These are phyloP conservation scores for Cytidiella melzeri DNA, from an alignment of 768 basidiomycete genomes.

Conservation along the genomic window DNA sequence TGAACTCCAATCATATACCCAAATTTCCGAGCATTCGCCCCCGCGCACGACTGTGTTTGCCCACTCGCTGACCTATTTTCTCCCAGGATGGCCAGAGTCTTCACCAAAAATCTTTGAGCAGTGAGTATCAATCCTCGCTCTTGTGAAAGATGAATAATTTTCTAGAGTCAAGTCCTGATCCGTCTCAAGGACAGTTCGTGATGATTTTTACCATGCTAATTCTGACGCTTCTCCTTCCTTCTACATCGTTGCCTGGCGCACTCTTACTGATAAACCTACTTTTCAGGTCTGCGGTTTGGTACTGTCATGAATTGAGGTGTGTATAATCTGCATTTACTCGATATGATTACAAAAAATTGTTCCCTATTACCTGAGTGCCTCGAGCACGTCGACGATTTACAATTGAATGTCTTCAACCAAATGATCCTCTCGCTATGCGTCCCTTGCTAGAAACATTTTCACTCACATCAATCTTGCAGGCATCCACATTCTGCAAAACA, in stretches of 20 bases:
- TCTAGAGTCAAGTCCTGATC: slow-evolving; percentile 88
- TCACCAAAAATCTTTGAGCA: no score
- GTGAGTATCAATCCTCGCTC: slow-evolving; percentile 31
- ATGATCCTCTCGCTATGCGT: slow-evolving; percentile 24
- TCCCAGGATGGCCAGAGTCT: not conserved
- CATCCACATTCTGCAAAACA: no score
- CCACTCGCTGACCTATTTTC: not conserved
- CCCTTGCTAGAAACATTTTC: not conserved
- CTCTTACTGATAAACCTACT: slow-evolving; percentile 43
- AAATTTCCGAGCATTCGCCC: slow-evolving; percentile 73
- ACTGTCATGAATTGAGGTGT: slow-evolving; percentile 1
- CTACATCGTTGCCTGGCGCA: slow-evolving; percentile 18
- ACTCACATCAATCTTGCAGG: slow-evolving; percentile 1
- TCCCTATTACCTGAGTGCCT: slow-evolving; percentile 14
- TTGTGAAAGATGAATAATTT: slow-evolving; percentile 55
- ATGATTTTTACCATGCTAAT: slow-evolving; percentile 87
- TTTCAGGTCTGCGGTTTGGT: not conserved
- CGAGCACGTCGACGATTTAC: slow-evolving; percentile 11
- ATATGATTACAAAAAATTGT: slow-evolving; percentile 25
- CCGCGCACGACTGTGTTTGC: not conserved
- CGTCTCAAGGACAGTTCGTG: slow-evolving; percentile 67
- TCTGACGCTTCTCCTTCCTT: slow-evolving; percentile 49
- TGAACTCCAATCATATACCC: slow-evolving; percentile 76
- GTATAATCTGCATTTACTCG: not conserved
- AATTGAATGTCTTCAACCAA: slow-evolving; percentile 29